phyloP scores from a whole-genome alignment of 257 asterid species.

The Thymus quinquecostatus region DNA sequence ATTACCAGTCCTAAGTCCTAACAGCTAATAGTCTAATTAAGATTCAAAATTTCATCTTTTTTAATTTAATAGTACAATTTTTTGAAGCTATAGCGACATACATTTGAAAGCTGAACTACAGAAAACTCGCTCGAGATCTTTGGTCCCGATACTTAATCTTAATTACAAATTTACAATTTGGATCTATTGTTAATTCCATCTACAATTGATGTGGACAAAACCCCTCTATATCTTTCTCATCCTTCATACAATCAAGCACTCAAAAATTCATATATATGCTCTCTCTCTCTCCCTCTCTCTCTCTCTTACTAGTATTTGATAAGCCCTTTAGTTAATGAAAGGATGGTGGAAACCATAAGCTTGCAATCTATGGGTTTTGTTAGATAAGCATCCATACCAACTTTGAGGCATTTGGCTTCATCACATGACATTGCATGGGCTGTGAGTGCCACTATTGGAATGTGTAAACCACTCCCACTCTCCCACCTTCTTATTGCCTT shows the following conservation, averaged over 20 bases:
- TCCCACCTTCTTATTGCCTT: constrained; percentile 77
- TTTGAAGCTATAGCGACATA: no score
- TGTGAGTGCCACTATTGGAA: constrained; percentile 93
- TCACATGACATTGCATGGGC: constrained; percentile 98
- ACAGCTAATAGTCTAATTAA: no score
- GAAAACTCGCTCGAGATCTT: no score
- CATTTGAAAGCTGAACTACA: no score
- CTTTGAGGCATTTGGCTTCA: constrained; percentile 88
- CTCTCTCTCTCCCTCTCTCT: no score
- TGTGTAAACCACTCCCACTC: constrained; percentile 55
- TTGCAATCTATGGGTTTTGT: constrained; percentile 88
- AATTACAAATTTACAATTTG: constrained; percentile 14
- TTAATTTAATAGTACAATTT: no score
- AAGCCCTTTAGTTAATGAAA: constrained; percentile 58
- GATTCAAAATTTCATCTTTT: no score
- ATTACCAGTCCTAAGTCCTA: no score
- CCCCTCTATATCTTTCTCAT: not conserved
- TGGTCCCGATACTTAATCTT: no score
- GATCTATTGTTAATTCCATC: not conserved
- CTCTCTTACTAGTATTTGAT: not conserved
- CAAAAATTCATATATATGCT: no score
- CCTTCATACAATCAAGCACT: constrained; percentile 30
- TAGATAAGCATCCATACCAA: constrained; percentile 97
- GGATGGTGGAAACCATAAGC: constrained; percentile 81
- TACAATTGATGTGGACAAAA: constrained; percentile 6